Base-by-base conservation (phyloP, 2,329 filamentous ascomycete genomes). In the Cytospora chrysosperma region DNA sequence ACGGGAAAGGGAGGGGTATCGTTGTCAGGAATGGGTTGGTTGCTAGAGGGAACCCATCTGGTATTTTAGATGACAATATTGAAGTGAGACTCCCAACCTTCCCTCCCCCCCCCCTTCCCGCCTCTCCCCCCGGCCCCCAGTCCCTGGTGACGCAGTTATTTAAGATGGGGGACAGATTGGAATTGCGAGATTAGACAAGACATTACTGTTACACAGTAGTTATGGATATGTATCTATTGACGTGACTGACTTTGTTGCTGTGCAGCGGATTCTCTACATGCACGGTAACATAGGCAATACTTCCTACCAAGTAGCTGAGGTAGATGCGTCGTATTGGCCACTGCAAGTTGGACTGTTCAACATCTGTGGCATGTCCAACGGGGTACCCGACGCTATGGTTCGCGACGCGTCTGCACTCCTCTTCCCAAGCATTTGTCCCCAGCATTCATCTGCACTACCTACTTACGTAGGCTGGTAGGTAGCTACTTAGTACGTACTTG, bases 371-470 rank as follows among this genome's bases (percentile, higher is more conserved):
- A 27, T 53, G 24, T 53, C 30, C 58, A 19, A 60, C 50, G 50
- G 58, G 58, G 58, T 40, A 53, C 58, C 58, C 50, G 58, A 49
- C 58, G 58, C 58, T 49, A 54, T 26, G 58, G 50, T 54, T 54
- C 26, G 43, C 34, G 37, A 40, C 37, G 37, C 4, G 37, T n/a
- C 37, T 40, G 37, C 15, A n/a, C 37, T 34, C 32, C 10, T 34
- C 32, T 34, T 34, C 12, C 32, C 12, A 10, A 34, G 32, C 32
- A 10, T 34, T 34, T 34, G n/a, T n/a, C n/a, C n/a, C n/a, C n/a
- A n/a, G n/a, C 13, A 10, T 32, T 32, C 4, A 32, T 10, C 30
- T 32, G 12, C 30, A 32, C 28, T 30, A 30, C 28, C 28, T 30
- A 30, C 28, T 9, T 34, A 34, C 4, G 13, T 34, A 34, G n/a